Base-by-base conservation (phyloP, 2,329 filamentous ascomycete genomes). In the Lasiodiplodia sp. region DNA sequence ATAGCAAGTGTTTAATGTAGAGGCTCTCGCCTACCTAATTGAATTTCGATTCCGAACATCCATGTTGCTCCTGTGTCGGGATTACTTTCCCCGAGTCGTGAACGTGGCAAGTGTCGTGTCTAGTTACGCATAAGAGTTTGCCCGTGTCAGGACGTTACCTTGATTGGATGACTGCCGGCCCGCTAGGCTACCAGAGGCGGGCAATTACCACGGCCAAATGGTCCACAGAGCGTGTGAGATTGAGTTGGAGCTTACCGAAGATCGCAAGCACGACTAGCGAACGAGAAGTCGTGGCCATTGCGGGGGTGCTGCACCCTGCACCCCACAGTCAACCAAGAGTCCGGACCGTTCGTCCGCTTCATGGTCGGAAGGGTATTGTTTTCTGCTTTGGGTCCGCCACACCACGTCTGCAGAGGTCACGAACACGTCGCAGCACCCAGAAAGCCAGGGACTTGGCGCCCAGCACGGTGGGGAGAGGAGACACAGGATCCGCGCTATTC, bases 401-500 rank as follows among this genome's bases (percentile, higher is more conserved):
- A 63, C 40, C 58, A 31, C 25, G 40, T 28, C 44, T 23, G 34
- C 18, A 23, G 7, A 12, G 18, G 11, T 38, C 55, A 28, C 34
- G 40, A 44, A 44, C 40, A 44, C 40, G 40, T 44, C 40, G 40
- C 40, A 44, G 44, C 60, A 34, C 60, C 58, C 60, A 38, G 28
- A 6, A 47, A 52, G 12, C 60, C 47, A 64, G 31, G 4, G 2
- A 16, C 44, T 64, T 49, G 60, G 60, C 31, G 44, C 60, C 47
- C 60, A 64, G 47, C 60, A n/a, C 60, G 25, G 60, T 40, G 60
- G 44, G 47, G 60, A 52, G 31, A 23, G 31, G 8, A 28, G 18
- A 16, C 21, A 31, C 18, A 34, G 18, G 58, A 64, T 64, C 47
- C 23, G 60, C 60, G 60, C 16, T 21, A 21, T 64, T 64, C 60